Conservation (phyloP, 768 basidiomycete species). For the Suillus decipiens region DNA sequence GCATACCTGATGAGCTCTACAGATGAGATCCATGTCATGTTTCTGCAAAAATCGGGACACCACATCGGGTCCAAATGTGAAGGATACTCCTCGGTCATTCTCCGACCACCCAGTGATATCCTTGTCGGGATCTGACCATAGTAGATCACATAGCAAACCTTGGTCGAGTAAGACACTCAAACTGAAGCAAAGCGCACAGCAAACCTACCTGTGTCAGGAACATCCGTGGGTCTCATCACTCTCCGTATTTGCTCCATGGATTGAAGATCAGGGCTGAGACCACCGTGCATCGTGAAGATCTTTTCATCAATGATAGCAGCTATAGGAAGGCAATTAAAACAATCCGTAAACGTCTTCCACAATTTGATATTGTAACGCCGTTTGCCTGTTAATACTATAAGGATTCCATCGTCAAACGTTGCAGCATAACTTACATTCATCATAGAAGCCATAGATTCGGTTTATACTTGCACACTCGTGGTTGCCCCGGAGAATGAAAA, state of each 20-base stretch:
- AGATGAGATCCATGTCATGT: slow-evolving; percentile 99
- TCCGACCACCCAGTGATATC: slow-evolving; percentile 99
- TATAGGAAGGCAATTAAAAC: slow-evolving; percentile 99
- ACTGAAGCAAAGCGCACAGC: neutral
- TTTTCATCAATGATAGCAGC: slow-evolving; percentile 99
- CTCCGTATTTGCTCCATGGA: slow-evolving; percentile 99
- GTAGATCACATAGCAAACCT: slow-evolving; percentile 93
- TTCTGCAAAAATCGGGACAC: slow-evolving; percentile 98
- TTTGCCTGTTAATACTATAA: slow-evolving; percentile 67
- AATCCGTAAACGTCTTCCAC: slow-evolving; percentile 99
- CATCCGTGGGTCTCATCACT: slow-evolving; percentile 98
- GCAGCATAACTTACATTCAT: slow-evolving; percentile 78
- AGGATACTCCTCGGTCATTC: slow-evolving; percentile 98
- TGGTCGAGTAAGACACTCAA: slow-evolving; percentile 1
- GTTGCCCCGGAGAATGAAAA: slow-evolving; percentile 98
- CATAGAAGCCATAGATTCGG: slow-evolving; percentile 99
- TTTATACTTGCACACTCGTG: slow-evolving; percentile 99
- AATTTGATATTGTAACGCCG: slow-evolving; percentile 99
- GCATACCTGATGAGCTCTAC: slow-evolving; percentile 94
- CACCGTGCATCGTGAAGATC: slow-evolving; percentile 99
- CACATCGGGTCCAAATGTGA: slow-evolving; percentile 98
- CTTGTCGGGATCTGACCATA: slow-evolving; percentile 99
- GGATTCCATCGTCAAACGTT: slow-evolving; percentile 9
- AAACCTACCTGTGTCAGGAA: slow-evolving; percentile 89
- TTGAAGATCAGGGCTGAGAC: slow-evolving; percentile 94